Evolutionary conservation across 1,139 yeast species (phyloP).

Genomic region (Pneumocystis oryctolagi): DNA sequence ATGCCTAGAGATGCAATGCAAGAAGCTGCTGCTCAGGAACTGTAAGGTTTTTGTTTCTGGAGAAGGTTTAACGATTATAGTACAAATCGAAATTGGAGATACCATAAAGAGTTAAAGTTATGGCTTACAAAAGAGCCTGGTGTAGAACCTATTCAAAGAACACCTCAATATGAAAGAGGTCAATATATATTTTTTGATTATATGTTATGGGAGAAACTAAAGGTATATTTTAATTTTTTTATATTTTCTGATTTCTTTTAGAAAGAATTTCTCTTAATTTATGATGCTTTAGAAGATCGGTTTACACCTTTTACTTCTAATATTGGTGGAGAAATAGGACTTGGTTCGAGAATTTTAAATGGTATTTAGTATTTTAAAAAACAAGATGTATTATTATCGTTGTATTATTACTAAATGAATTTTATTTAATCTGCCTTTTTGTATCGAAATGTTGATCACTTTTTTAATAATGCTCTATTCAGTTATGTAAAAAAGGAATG

Average conservation of each 20-base stretch:
- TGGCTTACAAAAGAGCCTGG: conserved; percentile 93
- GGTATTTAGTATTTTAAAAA: neutral
- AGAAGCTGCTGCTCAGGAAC: conserved; percentile 83
- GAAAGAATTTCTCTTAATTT: conserved; percentile 13
- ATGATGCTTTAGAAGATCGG: conserved; percentile 13
- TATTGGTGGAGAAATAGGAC: neutral
- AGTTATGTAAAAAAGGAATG: neutral
- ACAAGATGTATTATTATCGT: neutral
- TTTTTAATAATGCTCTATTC: neutral
- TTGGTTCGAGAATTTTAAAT: neutral
- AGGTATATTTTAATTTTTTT: conserved; percentile 18
- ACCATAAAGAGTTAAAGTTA: conserved; percentile 85
- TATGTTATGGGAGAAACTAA: conserved; percentile 87
- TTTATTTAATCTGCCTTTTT: neutral
- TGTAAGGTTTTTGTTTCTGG: conserved; percentile 28
- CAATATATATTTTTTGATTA: conserved; percentile 96
- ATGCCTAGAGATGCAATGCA: conserved; percentile 88
- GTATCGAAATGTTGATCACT: neutral
- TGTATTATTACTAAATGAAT: neutral
- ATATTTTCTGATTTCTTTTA: neutral
- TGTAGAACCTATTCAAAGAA: conserved; percentile 74
- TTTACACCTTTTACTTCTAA: neutral
- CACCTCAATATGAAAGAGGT: conserved; percentile 81
- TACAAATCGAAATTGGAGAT: conserved; percentile 82
- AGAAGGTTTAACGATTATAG: neutral